Evolutionary conservation across 768 basidiomycete species (phyloP).

Genomic region (Rhodotorula kratochvilovae): DNA sequence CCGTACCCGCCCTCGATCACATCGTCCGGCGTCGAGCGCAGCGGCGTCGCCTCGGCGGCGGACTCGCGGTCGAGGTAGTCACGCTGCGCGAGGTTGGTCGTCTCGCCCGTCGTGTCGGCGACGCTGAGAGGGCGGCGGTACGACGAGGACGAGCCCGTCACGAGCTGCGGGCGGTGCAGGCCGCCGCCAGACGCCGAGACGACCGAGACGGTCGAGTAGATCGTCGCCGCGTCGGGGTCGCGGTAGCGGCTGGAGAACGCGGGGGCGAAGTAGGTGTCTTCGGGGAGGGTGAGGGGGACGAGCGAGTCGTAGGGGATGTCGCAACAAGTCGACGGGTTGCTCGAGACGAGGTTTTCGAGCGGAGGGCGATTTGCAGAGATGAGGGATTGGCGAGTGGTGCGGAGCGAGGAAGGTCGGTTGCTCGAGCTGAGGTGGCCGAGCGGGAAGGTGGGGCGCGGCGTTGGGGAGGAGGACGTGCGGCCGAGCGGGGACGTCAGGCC

Average conservation of each 20-base stretch:
- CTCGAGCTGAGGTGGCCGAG: background rate
- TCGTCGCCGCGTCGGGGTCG: conserved; percentile 37
- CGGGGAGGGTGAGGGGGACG: conserved; percentile 46
- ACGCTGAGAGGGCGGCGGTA: conserved; percentile 16
- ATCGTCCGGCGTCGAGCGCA: conserved; percentile 60
- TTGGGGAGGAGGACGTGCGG: conserved; percentile 27
- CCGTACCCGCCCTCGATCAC: conserved; percentile 69
- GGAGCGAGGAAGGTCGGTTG: conserved; percentile 29
- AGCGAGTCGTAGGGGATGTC: conserved; percentile 46
- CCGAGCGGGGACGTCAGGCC: conserved; percentile 20
- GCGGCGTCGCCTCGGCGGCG: conserved; percentile 64
- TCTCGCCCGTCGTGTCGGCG: conserved; percentile 16
- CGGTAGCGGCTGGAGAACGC: conserved; percentile 26
- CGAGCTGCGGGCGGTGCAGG: conserved; percentile 12
- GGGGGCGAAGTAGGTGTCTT: conserved; percentile 37
- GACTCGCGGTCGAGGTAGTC: conserved; percentile 61
- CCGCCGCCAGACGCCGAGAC: background rate
- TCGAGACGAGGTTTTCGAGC: conserved; percentile 3
- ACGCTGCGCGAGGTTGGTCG: conserved; percentile 42
- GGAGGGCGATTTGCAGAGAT: conserved; percentile 5
- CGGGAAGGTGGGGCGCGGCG: background rate
- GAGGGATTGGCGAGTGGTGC: conserved; percentile 22
- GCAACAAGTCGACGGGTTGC: conserved; percentile 14
- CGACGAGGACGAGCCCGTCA: conserved; percentile 9
- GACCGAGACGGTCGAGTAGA: conserved; percentile 34